Percentiles rank a stretch among this genome's conserved stretches.
These are phyloP conservation scores for Ziziphus jujuba DNA, from an alignment of 306 rosid genomes.

Conservation along the genomic window DNA sequence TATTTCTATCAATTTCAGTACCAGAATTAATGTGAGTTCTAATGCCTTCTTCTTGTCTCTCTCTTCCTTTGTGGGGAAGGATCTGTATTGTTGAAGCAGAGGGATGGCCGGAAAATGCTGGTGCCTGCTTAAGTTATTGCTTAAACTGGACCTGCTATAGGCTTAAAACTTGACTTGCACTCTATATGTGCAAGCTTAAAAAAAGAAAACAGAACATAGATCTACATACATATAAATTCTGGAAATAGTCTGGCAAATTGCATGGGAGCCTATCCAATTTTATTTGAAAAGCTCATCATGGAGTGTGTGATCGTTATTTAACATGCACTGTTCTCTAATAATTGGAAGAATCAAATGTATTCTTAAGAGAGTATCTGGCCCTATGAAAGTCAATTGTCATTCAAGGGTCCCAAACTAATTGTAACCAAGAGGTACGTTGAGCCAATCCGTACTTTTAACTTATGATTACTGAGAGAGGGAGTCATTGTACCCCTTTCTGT, in stretches of 20 bases:
- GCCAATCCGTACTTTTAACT: not conserved
- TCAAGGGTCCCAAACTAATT: not conserved
- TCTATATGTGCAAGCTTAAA: not conserved
- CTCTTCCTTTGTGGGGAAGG: not conserved
- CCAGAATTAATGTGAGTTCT: too few species aligned
- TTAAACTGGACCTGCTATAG: not conserved
- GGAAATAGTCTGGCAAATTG: too few species aligned
- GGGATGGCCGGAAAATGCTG: not conserved
- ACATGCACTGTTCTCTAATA: too few species aligned
- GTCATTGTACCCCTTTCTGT: not conserved
- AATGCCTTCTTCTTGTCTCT: too few species aligned
- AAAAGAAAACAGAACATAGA: too few species aligned
- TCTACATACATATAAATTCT: too few species aligned
- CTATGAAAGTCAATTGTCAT: not conserved
- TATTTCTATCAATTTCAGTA: too few species aligned
- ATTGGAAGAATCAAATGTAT: not conserved
- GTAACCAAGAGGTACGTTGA: not conserved
- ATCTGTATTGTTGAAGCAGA: not conserved
- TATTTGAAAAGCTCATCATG: too few species aligned
- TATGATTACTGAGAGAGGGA: not conserved
- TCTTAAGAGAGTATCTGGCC: not conserved
- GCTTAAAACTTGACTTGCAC: conserved; percentile 6
- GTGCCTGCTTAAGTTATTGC: too few species aligned
- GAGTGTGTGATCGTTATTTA: too few species aligned
- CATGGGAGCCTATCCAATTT: too few species aligned